These are phyloP conservation scores for Tolypocladium capitatum DNA, from an alignment of 2,329 filamentous ascomycete species.

Conservation along the genomic window DNA sequence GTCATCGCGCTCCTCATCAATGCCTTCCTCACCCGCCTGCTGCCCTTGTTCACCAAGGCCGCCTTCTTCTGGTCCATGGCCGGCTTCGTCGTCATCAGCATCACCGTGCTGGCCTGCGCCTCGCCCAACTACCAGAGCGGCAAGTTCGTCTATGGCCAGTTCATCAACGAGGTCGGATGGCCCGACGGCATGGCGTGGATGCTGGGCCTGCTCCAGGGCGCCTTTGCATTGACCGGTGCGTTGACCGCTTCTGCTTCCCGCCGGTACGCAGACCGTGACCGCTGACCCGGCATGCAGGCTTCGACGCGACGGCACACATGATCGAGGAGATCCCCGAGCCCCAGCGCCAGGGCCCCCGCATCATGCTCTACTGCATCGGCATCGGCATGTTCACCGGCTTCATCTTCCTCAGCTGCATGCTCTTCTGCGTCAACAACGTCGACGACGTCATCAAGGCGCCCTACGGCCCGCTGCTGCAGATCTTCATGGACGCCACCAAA, in stretches of 20 bases:
- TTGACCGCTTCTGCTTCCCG: no score
- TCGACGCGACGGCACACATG: constrained; percentile 37
- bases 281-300: constrained; percentile 17
- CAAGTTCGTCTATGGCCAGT: constrained; percentile 51
- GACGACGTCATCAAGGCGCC: constrained; percentile 40
- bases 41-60: constrained; percentile 53
- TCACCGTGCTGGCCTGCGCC: constrained; percentile 53
- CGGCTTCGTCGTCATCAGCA: constrained; percentile 57
- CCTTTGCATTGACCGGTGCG: constrained; percentile 29
- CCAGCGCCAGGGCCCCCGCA: constrained; percentile 45
- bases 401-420: constrained; percentile 47
- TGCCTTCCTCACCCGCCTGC: constrained; percentile 39
- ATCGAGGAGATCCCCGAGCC: constrained; percentile 47
- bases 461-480: constrained; percentile 47
- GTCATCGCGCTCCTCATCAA: constrained; percentile 50
- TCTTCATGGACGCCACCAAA: constrained; percentile 49
- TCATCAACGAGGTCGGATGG: constrained; percentile 58
- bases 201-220: constrained; percentile 39
- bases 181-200: constrained; percentile 51
- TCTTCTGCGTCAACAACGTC: constrained; percentile 51
- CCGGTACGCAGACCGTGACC: no score
- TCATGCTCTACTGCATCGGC: constrained; percentile 51
- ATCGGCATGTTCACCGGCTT: constrained; percentile 53
- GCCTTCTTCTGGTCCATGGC: constrained; percentile 59
- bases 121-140: constrained; percentile 52